These are phyloP conservation scores for Crithidia thermophila DNA, from an alignment of 208 protist species.

Conservation along the genomic window DNA sequence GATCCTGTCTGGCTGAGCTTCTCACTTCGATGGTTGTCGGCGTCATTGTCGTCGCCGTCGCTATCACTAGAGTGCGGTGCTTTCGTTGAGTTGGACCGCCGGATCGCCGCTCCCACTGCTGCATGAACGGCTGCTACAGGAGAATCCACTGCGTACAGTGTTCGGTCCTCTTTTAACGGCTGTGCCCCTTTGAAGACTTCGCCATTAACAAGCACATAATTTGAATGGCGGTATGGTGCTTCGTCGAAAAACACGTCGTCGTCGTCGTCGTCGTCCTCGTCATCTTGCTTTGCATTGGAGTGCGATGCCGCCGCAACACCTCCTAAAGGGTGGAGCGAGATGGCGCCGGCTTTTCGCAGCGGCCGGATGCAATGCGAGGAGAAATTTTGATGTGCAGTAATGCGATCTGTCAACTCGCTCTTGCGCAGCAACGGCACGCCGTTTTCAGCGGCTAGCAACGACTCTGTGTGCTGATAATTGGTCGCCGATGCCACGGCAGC, in stretches of 20 bases:
- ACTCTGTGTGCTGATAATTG: not conserved
- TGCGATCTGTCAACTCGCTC: slow-evolving; percentile 16
- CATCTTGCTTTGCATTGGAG: not conserved
- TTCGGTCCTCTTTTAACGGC: not conserved
- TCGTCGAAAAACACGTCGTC: slow-evolving; percentile 24
- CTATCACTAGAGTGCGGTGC: not conserved
- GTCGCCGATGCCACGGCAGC: not conserved
- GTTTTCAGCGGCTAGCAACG: not conserved
- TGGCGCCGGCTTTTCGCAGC: not conserved
- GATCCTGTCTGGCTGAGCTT: too few species aligned
- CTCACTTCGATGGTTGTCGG: not conserved
- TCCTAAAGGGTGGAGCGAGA: not conserved
- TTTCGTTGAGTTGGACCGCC: not conserved
- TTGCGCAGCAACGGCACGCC: not conserved
- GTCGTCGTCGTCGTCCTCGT: not conserved
- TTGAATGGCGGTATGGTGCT: not conserved
- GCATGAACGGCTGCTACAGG: slow-evolving; percentile 5
- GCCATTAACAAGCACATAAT: slow-evolving; percentile 16
- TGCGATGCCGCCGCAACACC: not conserved
- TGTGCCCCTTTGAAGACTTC: not conserved
- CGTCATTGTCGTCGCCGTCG: not conserved
- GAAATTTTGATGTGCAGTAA: slow-evolving; percentile 11
- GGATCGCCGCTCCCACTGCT: not conserved
- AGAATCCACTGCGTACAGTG: slow-evolving; percentile 16
- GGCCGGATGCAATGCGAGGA: not conserved